These are phyloP conservation scores for Nemania serpens DNA, from an alignment of 2,329 filamentous ascomycete genomes.

Conservation along the genomic window DNA sequence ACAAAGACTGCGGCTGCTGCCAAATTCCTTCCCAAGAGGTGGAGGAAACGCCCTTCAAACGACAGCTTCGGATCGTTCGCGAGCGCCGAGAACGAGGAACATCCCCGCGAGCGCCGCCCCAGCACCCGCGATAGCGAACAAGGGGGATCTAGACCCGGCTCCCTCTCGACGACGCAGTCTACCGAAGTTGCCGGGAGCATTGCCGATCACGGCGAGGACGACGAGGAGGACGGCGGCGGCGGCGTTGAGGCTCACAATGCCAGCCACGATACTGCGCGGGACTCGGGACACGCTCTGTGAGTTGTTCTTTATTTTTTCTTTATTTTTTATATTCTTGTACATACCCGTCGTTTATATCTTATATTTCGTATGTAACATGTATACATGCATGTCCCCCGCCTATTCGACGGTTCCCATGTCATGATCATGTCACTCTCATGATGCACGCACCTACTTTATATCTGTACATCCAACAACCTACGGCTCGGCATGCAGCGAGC, in stretches of 20 bases:
- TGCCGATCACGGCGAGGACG: too few relatives aligned
- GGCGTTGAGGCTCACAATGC: slow-evolving; percentile 12
- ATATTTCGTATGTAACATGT: too few relatives aligned
- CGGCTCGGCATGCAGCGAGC: too few relatives aligned
- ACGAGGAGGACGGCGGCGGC: background rate
- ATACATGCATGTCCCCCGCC: too few relatives aligned
- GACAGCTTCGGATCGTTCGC: slow-evolving; percentile 42
- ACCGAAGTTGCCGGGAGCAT: slow-evolving; percentile 34
- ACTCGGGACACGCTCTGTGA: slow-evolving; percentile 44
- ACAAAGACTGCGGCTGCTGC: slow-evolving; percentile 30
- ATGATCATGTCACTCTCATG: too few relatives aligned
- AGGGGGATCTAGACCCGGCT: slow-evolving; percentile 20
- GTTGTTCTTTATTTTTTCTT: slow-evolving; percentile 22
- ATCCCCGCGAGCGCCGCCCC: slow-evolving; percentile 38
- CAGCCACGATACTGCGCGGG: slow-evolving; percentile 42
- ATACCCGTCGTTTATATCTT: too few relatives aligned
- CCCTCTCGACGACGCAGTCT: slow-evolving; percentile 34
- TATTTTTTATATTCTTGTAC: background rate
- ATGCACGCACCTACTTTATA: too few relatives aligned
- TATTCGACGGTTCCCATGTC: too few relatives aligned
- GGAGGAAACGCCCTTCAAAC: slow-evolving; percentile 51
- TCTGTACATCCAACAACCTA: background rate
- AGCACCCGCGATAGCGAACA: slow-evolving; percentile 29
- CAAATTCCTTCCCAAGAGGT: slow-evolving; percentile 55
- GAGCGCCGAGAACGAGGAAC: slow-evolving; percentile 41